Base-by-base conservation (phyloP, 768 basidiomycete species). In the Rhizopogon vesiculosus region DNA sequence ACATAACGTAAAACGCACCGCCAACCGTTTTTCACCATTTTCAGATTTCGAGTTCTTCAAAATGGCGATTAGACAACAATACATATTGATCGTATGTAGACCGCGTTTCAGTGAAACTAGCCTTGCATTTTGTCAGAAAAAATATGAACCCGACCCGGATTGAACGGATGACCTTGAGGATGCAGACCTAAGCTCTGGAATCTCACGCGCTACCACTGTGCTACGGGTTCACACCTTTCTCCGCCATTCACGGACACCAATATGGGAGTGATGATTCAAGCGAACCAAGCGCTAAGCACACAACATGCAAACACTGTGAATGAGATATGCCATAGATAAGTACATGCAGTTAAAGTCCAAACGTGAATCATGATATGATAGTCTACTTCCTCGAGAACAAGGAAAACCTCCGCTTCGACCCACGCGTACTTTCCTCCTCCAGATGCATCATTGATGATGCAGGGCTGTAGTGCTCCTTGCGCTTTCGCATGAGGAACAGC, bases 91-190 rank as follows among this genome's bases (percentile, higher is more conserved):
- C 4, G 25, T n/a, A n/a, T n/a, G n/a, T 25, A 25, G 25, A 25
- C 25, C 25, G 25, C 25, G 25, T 25, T 25, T 25, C 25, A 4
- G 25, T 25, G 2, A 31, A 1, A 33, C 6, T 10, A 33, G 10
- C 31, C 31, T 33, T 33, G 10, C 7, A 2, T 33, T 33, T 1
- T 33, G 6, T 22, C 19, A 8, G 6, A 69, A 55, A 44, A 69
- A 63, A 57, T 6, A 3, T 73, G 70, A 73, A 69, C 73, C 72
- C 71, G 63, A 74, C 74, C 72, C 72, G 74, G 68, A 67, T 74
- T 71, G 74, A 75, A 75, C 73, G 73, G 74, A 74, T 73, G 74
- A 75, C 74, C 73, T 74, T 75, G 67, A 70, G 73, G 74, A 74
- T 7, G 16, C 40, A 45, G 16, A 53, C 39, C 43, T 57, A 45